These are phyloP conservation scores for Miscanthus sacchariflorus DNA, from an alignment of 202 grass and related monocot genomes.

Conservation along the genomic window DNA sequence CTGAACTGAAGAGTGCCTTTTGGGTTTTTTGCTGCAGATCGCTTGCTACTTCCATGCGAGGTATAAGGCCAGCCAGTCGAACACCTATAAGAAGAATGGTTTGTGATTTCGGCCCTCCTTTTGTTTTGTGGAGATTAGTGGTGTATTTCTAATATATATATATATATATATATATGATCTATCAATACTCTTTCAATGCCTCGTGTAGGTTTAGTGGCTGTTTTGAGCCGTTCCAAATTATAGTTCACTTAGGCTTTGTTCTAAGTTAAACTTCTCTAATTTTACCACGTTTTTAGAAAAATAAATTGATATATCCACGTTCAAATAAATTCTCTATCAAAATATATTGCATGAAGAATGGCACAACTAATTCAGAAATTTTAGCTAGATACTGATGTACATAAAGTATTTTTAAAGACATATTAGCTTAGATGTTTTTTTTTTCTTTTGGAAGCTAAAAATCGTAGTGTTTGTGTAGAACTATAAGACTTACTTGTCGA, in stretches of 20 bases:
- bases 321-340: background rate
- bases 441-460: background rate
- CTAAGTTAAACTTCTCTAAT: background rate
- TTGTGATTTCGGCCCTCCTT: slow-evolving; percentile 22
- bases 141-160: background rate
- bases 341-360: background rate
- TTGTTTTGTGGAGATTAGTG: background rate
- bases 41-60: slow-evolving; percentile 69
- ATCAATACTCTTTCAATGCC: too few relatives aligned
- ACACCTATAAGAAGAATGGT: slow-evolving; percentile 70
- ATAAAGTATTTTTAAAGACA: background rate
- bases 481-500: background rate
- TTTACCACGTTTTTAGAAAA: too few relatives aligned
- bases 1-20: background rate
- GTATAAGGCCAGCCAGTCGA: slow-evolving; percentile 55
- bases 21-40: slow-evolving; percentile 51
- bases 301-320: too few relatives aligned
- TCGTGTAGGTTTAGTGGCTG: too few relatives aligned
- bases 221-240: too few relatives aligned
- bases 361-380: background rate
- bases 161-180: background rate
- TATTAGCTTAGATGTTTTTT: background rate
- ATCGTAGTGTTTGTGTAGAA: background rate
- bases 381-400: background rate
- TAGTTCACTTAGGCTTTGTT: background rate